phyloP scores from a whole-genome alignment of 805 yeast species.

The Cyberlindnera meyerae region DNA sequence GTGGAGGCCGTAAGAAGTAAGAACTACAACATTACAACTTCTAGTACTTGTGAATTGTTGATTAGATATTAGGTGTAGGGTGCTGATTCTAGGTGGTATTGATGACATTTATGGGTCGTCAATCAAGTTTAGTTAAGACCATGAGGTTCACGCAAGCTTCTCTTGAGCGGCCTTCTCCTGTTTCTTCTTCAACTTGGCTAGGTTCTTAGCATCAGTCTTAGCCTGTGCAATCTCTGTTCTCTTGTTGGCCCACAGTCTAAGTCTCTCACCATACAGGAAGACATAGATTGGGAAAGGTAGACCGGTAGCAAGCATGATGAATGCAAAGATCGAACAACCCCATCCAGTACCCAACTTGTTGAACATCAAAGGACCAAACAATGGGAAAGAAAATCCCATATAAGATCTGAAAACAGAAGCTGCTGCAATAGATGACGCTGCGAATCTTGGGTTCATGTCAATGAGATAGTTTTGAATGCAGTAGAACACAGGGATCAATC shows the following conservation, averaged over 20 bases:
- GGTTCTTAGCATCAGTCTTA: constrained; percentile 37
- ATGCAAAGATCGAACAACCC: constrained; percentile 63
- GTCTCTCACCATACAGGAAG: constrained; percentile 47
- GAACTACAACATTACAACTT: too few relatives aligned
- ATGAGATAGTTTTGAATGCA: constrained; percentile 64
- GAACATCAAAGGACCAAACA: constrained; percentile 59
- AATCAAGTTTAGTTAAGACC: too few relatives aligned
- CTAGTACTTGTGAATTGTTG: not conserved
- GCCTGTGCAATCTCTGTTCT: constrained; percentile 45
- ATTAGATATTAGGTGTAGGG: not conserved
- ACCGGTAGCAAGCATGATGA: constrained; percentile 52
- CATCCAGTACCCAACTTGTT: constrained; percentile 57
- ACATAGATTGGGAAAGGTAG: constrained; percentile 65
- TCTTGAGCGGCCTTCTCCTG: constrained; percentile 13
- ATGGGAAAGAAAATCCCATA: constrained; percentile 67
- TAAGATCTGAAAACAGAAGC: constrained; percentile 63
- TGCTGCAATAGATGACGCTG: constrained; percentile 68
- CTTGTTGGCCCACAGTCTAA: constrained; percentile 55
- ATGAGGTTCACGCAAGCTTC: constrained; percentile 1
- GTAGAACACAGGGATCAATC: constrained; percentile 60
- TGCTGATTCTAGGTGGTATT: not conserved
- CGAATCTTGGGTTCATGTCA: constrained; percentile 62
- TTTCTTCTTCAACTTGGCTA: constrained; percentile 28
- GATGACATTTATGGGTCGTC: not conserved
- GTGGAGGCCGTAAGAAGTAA: too few relatives aligned